A percentile compares a stretch with the other conserved stretches of the same genome.
These are phyloP conservation scores for Heliophila coronopifolia DNA, from an alignment of 441 rosid genomes.

Conservation along the genomic window DNA sequence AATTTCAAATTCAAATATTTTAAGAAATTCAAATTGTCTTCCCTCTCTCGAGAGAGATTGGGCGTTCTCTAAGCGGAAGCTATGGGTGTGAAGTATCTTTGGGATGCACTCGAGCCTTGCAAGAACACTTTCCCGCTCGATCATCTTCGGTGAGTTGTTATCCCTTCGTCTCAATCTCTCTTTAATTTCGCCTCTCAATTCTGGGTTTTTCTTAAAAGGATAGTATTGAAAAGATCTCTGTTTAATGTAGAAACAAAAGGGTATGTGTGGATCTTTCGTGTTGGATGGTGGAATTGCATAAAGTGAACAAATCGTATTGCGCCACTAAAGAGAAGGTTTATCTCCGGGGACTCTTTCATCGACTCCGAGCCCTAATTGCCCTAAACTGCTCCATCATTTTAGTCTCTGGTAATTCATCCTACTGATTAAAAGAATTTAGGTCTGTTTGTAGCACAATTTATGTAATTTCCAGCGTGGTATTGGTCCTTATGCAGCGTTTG, in stretches of 20 bases:
- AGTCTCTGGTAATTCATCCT: slow-evolving; percentile 46
- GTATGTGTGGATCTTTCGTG: slow-evolving; percentile 84
- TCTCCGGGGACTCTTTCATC: slow-evolving; percentile 73
- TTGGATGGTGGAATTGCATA: slow-evolving; percentile 82
- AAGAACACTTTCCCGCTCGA: slow-evolving; percentile 74
- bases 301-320: slow-evolving; percentile 51
- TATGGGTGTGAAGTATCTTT: slow-evolving; percentile 81
- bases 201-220: background rate
- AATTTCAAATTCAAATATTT: slow-evolving; percentile 14
- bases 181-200: too few relatives aligned
- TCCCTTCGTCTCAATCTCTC: slow-evolving; percentile 3
- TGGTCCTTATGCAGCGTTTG: background rate
- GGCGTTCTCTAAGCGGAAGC: slow-evolving; percentile 9
- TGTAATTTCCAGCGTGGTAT: background rate
- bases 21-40: too few relatives aligned
- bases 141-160: slow-evolving; percentile 55
- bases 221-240: background rate
- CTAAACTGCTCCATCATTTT: slow-evolving; percentile 72
- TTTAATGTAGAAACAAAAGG: slow-evolving; percentile 55
- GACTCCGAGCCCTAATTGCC: slow-evolving; percentile 80
- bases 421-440: background rate
- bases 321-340: slow-evolving; percentile 49
- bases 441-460: background rate
- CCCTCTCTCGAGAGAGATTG: background rate
- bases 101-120: slow-evolving; percentile 85